Evolutionary conservation across 2,329 filamentous ascomycete genomes (phyloP).

Genomic region (Penicillium sp.): DNA sequence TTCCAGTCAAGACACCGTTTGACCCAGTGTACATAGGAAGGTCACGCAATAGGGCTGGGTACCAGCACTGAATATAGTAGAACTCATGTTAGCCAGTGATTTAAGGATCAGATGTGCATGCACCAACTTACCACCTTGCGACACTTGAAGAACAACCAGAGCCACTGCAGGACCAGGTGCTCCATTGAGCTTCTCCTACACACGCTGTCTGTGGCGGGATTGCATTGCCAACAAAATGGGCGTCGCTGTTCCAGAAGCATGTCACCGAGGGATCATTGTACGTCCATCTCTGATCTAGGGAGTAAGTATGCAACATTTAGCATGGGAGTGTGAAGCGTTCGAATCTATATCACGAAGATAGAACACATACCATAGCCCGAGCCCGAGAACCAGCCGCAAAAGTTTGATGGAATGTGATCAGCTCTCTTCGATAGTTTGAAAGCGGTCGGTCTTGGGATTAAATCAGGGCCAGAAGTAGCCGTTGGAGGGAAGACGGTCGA

Average conservation of each 20-base stretch:
- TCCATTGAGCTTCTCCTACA: constrained; percentile 2
- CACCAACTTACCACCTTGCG: not conserved
- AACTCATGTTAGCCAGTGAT: not conserved
- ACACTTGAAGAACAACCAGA: not conserved
- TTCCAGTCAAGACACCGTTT: constrained; percentile 1
- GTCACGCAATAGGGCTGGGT: not conserved
- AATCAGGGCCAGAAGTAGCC: not conserved
- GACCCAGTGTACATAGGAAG: not conserved
- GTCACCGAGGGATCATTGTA: not conserved
- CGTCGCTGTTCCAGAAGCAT: constrained; percentile 1
- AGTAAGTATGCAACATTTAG: not conserved
- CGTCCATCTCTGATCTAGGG: not conserved
- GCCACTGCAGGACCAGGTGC: constrained; percentile 3
- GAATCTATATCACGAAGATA: not conserved
- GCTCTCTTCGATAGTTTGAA: not conserved
- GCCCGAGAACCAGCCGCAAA: constrained; percentile 2
- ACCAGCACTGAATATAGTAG: not conserved
- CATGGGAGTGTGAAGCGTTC: not conserved
- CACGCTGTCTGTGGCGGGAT: not conserved
- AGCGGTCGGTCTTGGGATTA: not conserved
- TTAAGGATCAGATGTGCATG: not conserved
- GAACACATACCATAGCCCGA: not conserved
- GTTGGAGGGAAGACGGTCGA: not conserved
- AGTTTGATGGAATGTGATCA: not conserved
- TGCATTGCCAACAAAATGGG: not conserved